phyloP scores from a whole-genome alignment of 2,329 filamentous ascomycete genomes.

The Colletotrichum lupini region DNA sequence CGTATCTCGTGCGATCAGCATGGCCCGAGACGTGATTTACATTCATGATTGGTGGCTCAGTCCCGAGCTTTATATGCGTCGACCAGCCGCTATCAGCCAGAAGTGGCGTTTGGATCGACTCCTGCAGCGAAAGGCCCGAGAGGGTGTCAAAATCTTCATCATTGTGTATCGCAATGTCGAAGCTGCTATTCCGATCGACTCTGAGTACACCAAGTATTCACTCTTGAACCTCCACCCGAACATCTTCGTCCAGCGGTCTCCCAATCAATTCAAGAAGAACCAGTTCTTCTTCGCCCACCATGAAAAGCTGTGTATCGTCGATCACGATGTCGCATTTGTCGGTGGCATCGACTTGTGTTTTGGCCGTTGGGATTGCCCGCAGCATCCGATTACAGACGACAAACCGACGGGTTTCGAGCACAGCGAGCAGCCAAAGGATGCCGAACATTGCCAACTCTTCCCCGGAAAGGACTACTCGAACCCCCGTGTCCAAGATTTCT shows the following conservation, averaged over 20 bases:
- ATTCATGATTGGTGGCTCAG: conserved; percentile 99
- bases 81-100: conserved; percentile 94
- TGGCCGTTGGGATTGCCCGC: conserved; percentile 95
- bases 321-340: conserved; percentile 95
- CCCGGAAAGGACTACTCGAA: conserved; percentile 99
- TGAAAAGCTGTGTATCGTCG: conserved; percentile 96
- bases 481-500: conserved; percentile 94
- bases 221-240: conserved; percentile 95
- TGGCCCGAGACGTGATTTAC: conserved; percentile 97
- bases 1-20: conserved; percentile 94
- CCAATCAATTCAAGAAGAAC: conserved; percentile 98
- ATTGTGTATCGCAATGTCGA: conserved; percentile 99
- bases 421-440: conserved; percentile 81
- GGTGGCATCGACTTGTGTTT: conserved; percentile 97
- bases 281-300: conserved; percentile 99
- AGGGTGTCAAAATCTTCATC: conserved; percentile 97
- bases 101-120: conserved; percentile 97
- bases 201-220: conserved; percentile 97
- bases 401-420: conserved; percentile 94
- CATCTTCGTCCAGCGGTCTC: conserved; percentile 94
- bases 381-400: conserved; percentile 91
- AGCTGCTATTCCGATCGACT: conserved; percentile 96
- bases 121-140: conserved; percentile 90
- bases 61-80: conserved; percentile 93
- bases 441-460: conserved; percentile 95